A percentile compares a stretch with the other conserved stretches of the same genome.
These are phyloP conservation scores for Saccharomyces hybrid DNA, from an alignment of 1,139 yeast species.

Conservation along the genomic window DNA sequence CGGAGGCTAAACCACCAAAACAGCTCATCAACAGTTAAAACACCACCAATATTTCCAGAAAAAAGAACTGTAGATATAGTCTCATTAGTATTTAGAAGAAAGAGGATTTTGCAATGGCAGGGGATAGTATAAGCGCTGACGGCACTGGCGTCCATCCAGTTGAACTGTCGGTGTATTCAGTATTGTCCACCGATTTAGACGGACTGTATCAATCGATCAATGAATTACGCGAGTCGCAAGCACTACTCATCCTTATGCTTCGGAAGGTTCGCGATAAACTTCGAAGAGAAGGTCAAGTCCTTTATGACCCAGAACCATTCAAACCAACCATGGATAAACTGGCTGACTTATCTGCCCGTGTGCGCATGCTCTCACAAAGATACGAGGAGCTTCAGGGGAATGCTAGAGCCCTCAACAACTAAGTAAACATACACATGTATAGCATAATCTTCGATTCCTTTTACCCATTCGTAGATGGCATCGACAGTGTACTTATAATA, in stretches of 20 bases:
- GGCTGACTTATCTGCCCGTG: constrained; percentile 1
- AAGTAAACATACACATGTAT: neutral
- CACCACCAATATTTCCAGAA: neutral
- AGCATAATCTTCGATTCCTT: neutral
- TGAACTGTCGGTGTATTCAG: constrained; percentile 27
- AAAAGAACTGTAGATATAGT: neutral
- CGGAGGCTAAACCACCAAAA: neutral
- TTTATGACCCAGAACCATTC: constrained; percentile 11
- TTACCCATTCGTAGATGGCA: neutral
- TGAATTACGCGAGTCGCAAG: constrained; percentile 29
- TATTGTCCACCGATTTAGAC: constrained; percentile 27
- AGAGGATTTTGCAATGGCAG: neutral
- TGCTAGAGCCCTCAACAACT: neutral
- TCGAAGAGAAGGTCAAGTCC: constrained; percentile 16
- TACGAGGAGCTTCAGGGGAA: constrained; percentile 1
- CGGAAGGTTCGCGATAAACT: constrained; percentile 20
- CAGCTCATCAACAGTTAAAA: neutral
- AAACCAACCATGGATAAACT: neutral
- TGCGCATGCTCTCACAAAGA: constrained; percentile 1
- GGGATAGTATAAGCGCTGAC: constrained; percentile 3
- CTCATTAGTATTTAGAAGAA: neutral
- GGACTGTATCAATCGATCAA: constrained; percentile 28
- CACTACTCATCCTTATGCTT: constrained; percentile 22
- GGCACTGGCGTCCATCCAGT: constrained; percentile 25
- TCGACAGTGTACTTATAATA: neutral